A percentile compares a stretch with the other conserved stretches of the same genome.
Conservation (phyloP, 1,284 basidiomycete species). For the Wolfiporia cocos region DNA sequence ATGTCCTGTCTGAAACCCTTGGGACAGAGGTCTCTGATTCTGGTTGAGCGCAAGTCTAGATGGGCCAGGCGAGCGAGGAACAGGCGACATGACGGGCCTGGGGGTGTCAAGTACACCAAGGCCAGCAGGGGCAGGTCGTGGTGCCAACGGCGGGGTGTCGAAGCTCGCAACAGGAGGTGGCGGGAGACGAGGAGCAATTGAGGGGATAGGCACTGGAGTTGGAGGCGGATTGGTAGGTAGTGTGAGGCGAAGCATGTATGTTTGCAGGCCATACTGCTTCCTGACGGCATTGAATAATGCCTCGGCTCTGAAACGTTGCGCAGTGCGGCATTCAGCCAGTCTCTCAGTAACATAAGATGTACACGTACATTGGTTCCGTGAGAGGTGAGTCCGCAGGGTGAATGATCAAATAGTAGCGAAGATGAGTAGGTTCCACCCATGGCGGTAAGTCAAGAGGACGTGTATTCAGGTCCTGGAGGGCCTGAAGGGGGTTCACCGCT, state of each 20-base stretch:
- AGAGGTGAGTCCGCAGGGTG: slow-evolving; percentile 65
- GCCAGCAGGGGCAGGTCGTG: slow-evolving; percentile 12
- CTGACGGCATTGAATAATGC: slow-evolving; percentile 78
- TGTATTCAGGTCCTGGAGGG: slow-evolving; percentile 63
- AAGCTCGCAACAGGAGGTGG: slow-evolving; percentile 29
- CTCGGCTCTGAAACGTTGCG: slow-evolving; percentile 45
- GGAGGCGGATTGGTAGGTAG: slow-evolving; percentile 53
- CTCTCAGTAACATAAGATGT: not conserved
- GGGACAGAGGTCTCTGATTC: slow-evolving; percentile 5
- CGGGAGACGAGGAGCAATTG: slow-evolving; percentile 61
- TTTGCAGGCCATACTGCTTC: slow-evolving; percentile 75
- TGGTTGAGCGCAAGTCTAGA: slow-evolving; percentile 10
- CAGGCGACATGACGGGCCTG: slow-evolving; percentile 14
- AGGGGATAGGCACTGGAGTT: slow-evolving; percentile 57
- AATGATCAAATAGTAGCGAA: slow-evolving; percentile 70
- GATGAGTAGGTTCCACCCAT: slow-evolving; percentile 68
- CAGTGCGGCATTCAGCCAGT: not conserved
- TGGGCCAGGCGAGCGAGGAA: slow-evolving; percentile 16
- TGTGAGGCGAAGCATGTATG: slow-evolving; percentile 56
- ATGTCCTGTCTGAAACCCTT: slow-evolving; percentile 9
- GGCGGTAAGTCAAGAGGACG: slow-evolving; percentile 59
- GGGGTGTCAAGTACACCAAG: slow-evolving; percentile 10
- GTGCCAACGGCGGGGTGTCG: slow-evolving; percentile 20
- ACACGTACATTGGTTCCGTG: slow-evolving; percentile 70
- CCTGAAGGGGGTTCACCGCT: slow-evolving; percentile 70